phyloP scores from a whole-genome alignment of 257 asterid species.

The Marsdenia floribunda region DNA sequence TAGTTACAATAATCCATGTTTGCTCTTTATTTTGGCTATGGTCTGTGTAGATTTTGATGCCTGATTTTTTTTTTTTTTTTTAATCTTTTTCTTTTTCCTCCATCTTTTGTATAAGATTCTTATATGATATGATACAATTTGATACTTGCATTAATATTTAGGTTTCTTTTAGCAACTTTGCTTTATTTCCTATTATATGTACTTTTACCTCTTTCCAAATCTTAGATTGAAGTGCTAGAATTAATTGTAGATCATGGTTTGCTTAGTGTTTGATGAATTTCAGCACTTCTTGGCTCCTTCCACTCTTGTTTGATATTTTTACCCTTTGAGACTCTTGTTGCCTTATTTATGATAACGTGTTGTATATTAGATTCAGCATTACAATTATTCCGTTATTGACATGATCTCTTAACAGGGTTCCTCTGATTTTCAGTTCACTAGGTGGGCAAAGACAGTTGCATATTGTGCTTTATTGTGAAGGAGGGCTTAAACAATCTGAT shows the following conservation, averaged over 20 bases:
- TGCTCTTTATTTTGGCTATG: neutral
- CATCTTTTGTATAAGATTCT: neutral
- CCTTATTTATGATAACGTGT: neutral
- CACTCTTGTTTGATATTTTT: neutral
- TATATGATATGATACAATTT: neutral
- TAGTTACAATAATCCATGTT: neutral
- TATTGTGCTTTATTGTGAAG: slow-evolving; percentile 2
- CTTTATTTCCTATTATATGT: neutral
- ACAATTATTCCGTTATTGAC: neutral
- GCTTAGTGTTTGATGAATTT: neutral
- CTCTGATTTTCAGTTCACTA: neutral
- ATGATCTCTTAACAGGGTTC: neutral
- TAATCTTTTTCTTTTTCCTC: neutral
- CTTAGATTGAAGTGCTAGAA: neutral
- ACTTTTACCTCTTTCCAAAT: neutral
- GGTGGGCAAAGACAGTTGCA: neutral
- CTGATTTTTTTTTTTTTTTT: neutral
- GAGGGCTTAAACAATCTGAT: slow-evolving; percentile 3
- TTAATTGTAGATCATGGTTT: neutral
- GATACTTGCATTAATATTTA: neutral
- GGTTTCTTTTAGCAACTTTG: neutral
- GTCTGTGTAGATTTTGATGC: neutral
- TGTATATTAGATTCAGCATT: neutral
- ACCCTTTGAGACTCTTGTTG: neutral
- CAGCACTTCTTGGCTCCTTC: neutral